A percentile compares a stretch with the other conserved stretches of the same genome.
These are phyloP conservation scores for Primulina eburnea DNA, from an alignment of 257 asterid genomes.

Conservation along the genomic window DNA sequence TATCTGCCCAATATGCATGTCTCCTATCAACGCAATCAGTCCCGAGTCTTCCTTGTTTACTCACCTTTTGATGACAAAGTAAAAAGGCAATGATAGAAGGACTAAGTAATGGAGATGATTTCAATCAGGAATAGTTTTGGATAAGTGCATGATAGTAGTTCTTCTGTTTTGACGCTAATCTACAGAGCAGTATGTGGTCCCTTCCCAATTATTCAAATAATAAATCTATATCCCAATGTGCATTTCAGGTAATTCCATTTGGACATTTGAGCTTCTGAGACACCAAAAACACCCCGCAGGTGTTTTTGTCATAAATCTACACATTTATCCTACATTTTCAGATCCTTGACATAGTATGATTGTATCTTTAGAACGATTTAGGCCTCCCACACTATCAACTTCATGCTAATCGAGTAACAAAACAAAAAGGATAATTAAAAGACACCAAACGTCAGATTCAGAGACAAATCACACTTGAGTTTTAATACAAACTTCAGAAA, in stretches of 20 bases:
- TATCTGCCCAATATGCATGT: neutral
- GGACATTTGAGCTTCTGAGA: neutral
- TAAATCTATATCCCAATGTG: neutral
- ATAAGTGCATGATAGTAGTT: neutral
- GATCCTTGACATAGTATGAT: conserved; percentile 7
- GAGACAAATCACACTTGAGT: conserved; percentile 13
- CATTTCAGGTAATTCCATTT: conserved; percentile 9
- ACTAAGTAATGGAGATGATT: neutral
- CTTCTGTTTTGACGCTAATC: neutral
- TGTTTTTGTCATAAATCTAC: conserved; percentile 11
- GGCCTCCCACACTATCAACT: conserved; percentile 12
- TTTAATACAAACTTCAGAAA: neutral
- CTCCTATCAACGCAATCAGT: neutral
- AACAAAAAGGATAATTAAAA: conserved; percentile 4
- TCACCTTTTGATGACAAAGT: neutral
- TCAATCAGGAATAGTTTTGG: neutral
- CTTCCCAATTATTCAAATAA: neutral
- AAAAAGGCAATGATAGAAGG: neutral
- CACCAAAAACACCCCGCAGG: neutral
- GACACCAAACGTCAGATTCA: neutral
- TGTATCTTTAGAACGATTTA: conserved; percentile 18
- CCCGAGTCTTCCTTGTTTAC: neutral
- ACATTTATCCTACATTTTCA: conserved; percentile 7
- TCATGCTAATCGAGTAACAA: conserved; percentile 17
- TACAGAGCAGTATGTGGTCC: conserved; percentile 6